Percentiles rank a stretch among this genome's conserved stretches.
phyloP scores from a whole-genome alignment of 352 stramenopile genomes.

The Phytophthora syringae region DNA sequence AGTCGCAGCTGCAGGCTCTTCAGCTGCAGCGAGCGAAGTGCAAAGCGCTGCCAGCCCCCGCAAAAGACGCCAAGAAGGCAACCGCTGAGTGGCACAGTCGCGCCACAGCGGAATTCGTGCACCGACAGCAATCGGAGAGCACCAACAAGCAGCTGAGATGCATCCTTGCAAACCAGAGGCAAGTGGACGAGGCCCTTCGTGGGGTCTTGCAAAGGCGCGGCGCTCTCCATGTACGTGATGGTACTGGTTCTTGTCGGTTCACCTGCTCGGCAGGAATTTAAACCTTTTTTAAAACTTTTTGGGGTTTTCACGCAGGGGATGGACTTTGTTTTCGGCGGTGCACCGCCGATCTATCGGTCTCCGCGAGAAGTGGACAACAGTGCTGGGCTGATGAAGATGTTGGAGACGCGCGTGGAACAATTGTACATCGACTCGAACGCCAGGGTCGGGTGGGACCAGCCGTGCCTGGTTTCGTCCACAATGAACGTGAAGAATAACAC shows the following conservation, averaged over 20 bases:
- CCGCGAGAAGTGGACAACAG: conserved; percentile 5
- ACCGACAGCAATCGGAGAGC: conserved; percentile 24
- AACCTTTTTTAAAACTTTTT: too few species aligned
- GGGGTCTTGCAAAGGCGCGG: conserved; percentile 6
- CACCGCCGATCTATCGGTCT: conserved; percentile 5
- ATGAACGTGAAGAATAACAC: conserved; percentile 24
- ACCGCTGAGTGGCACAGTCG: conserved; percentile 8
- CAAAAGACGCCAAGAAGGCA: background rate
- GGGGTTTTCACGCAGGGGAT: conserved; percentile 15
- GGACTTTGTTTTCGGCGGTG: conserved; percentile 18
- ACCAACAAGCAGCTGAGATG: conserved; percentile 16
- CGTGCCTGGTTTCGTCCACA: conserved; percentile 18
- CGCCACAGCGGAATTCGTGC: conserved; percentile 14
- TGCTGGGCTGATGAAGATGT: conserved; percentile 4
- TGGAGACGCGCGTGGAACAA: conserved; percentile 18
- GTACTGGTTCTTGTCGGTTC: too few species aligned
- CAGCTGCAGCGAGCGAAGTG: conserved; percentile 18
- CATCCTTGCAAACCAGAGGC: conserved; percentile 20
- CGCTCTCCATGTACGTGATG: conserved; percentile 7
- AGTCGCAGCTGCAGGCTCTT: conserved; percentile 14
- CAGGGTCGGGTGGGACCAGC: conserved; percentile 11
- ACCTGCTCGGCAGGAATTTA: too few species aligned
- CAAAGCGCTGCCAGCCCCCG: background rate
- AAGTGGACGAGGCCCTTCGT: conserved; percentile 8
- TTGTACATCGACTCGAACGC: conserved; percentile 14